Conservation (phyloP, 2,329 filamentous ascomycete species). For the Zasmidium citrigriseum region DNA sequence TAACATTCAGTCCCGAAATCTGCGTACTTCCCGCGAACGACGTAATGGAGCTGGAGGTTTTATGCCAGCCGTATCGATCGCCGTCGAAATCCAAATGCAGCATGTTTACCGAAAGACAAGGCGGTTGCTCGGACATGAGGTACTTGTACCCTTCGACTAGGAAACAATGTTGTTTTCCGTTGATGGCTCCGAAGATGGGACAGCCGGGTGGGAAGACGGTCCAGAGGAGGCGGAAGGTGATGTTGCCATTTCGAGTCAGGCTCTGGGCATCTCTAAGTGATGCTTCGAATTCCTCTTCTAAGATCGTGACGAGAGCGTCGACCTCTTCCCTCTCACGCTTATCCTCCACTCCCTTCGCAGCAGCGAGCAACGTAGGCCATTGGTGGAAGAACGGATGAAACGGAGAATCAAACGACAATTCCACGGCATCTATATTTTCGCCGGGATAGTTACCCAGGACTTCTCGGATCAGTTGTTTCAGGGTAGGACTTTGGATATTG, state of each 20-base stretch:
- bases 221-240: slow-evolving; percentile 20
- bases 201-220: slow-evolving; percentile 19
- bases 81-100: slow-evolving; percentile 17
- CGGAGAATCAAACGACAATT: slow-evolving; percentile 16
- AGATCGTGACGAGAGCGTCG: slow-evolving; percentile 9
- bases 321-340: slow-evolving; percentile 12
- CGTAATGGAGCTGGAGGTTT: slow-evolving; percentile 6
- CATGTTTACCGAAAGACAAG: slow-evolving; percentile 10
- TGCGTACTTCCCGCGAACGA: slow-evolving; percentile 12
- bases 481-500: slow-evolving; percentile 16
- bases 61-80: slow-evolving; percentile 14
- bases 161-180: slow-evolving; percentile 13
- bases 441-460: slow-evolving; percentile 19
- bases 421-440: slow-evolving; percentile 15
- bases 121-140: slow-evolving; percentile 10
- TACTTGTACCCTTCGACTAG: slow-evolving; percentile 17
- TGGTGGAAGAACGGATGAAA: slow-evolving; percentile 19
- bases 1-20: slow-evolving; percentile 9
- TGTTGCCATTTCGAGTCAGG: slow-evolving; percentile 18
- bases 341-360: slow-evolving; percentile 4
- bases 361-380: slow-evolving; percentile 12
- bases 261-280: slow-evolving; percentile 10
- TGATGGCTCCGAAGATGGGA: slow-evolving; percentile 10
- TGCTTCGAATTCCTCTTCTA: slow-evolving; percentile 10
- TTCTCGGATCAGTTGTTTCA: slow-evolving; percentile 11